phyloP scores from a whole-genome alignment of 495 filamentous ascomycete genomes.

The Xylaria castorea region DNA sequence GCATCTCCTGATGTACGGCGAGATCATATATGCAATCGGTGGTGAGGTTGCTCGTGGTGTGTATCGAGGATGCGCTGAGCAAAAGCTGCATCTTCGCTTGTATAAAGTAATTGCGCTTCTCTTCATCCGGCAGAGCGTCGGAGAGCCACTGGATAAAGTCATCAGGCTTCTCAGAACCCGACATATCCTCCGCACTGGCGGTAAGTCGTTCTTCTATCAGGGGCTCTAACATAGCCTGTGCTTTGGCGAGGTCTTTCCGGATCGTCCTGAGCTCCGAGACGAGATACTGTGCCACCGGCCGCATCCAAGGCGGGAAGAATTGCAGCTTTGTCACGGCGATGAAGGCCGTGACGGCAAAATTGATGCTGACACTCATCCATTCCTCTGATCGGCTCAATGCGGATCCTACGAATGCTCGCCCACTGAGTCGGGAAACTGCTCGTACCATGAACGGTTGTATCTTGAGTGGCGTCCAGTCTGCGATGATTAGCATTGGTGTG shows the following conservation, averaged over 20 bases:
- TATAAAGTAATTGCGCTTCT: conserved; percentile 40
- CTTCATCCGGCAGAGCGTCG: conserved; percentile 41
- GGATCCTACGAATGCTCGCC: conserved; percentile 44
- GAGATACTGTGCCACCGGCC: conserved; percentile 39
- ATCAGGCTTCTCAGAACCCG: conserved; percentile 39
- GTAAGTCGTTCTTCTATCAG: conserved; percentile 43
- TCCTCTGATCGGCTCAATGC: conserved; percentile 42
- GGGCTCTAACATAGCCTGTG: conserved; percentile 40
- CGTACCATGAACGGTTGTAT: conserved; percentile 47
- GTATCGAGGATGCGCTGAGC: conserved; percentile 44
- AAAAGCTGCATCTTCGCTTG: conserved; percentile 44
- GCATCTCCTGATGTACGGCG: conserved; percentile 57
- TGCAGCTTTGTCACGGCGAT: conserved; percentile 47
- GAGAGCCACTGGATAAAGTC: conserved; percentile 46
- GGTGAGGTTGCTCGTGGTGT: conserved; percentile 46
- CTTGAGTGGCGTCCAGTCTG: conserved; percentile 48
- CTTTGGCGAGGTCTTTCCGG: conserved; percentile 36
- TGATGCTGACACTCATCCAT: conserved; percentile 47
- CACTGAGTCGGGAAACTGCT: conserved; percentile 42
- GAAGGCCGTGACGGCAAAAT: conserved; percentile 46
- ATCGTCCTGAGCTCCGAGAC: conserved; percentile 44
- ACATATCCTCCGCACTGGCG: conserved; percentile 33
- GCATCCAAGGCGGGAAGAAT: conserved; percentile 48
- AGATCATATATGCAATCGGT: conserved; percentile 55
- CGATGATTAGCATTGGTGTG: conserved; percentile 23